A percentile compares a stretch with the other conserved stretches of the same genome.
These are phyloP conservation scores for Antitrichia curtipendula DNA, from an alignment of 225 moss, liverwort and hornwort genomes.

Conservation along the genomic window DNA sequence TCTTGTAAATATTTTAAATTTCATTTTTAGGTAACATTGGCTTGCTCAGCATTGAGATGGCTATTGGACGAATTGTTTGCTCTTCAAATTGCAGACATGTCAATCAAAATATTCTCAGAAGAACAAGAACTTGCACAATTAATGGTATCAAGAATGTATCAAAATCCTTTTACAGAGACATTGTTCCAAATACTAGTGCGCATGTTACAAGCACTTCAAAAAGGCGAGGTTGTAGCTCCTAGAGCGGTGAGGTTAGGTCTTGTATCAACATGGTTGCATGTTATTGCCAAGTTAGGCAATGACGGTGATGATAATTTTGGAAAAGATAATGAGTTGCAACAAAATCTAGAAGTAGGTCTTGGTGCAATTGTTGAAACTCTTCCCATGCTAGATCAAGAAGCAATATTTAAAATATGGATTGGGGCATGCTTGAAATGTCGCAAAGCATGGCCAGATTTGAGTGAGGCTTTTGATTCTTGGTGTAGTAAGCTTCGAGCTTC, in stretches of 20 bases:
- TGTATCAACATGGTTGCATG: constrained; percentile 83
- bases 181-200: constrained; percentile 73
- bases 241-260: constrained; percentile 59
- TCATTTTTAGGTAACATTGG: constrained; percentile 47
- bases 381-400: constrained; percentile 80
- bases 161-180: constrained; percentile 93
- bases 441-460: constrained; percentile 88
- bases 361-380: constrained; percentile 75
- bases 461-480: constrained; percentile 93
- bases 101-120: constrained; percentile 74
- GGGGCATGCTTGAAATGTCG: constrained; percentile 68
- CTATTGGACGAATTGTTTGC: constrained; percentile 85
- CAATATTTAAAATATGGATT: constrained; percentile 90
- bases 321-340: constrained; percentile 52
- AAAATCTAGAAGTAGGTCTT: constrained; percentile 58
- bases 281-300: constrained; percentile 81
- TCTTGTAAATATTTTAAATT: neutral
- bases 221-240: constrained; percentile 64
- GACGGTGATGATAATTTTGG: constrained; percentile 65
- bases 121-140: constrained; percentile 87
- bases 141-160: constrained; percentile 85
- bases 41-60: constrained; percentile 86
- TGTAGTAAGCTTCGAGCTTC: constrained; percentile 73
- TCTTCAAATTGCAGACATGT: constrained; percentile 81
- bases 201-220: constrained; percentile 78